Conservation (phyloP, 2,329 filamentous ascomycete genomes). For the Colletotrichum acutatum region DNA sequence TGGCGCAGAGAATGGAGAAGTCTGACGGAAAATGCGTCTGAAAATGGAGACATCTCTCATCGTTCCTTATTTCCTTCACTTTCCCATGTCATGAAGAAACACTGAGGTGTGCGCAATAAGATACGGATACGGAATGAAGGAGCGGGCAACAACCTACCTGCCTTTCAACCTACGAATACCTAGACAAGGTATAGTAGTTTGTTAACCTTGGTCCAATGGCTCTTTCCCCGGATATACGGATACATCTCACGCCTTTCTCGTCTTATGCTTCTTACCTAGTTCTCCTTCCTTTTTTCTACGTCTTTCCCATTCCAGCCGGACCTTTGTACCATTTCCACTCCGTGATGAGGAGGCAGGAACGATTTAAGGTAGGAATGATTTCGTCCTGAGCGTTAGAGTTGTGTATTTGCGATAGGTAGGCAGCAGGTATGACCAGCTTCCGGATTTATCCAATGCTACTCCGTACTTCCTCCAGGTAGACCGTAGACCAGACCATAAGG, state of each 20-base stretch:
- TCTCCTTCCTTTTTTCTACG: too few species aligned
- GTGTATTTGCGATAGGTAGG: too few species aligned
- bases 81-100: constrained; percentile 8
- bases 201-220: background rate
- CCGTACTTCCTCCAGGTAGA: too few species aligned
- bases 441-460: background rate
- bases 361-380: background rate
- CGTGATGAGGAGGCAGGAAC: background rate
- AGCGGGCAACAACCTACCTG: background rate
- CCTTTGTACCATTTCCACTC: background rate
- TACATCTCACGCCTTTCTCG: background rate
- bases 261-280: background rate
- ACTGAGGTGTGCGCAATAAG: too few species aligned
- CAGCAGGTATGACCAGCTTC: background rate
- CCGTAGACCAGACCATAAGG: too few species aligned
- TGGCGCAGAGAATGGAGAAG: constrained; percentile 9
- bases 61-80: background rate
- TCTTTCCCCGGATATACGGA: background rate
- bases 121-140: too few species aligned
- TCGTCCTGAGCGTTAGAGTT: too few species aligned
- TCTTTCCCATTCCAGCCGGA: background rate
- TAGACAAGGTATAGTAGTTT: too few species aligned
- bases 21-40: background rate
- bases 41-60: background rate
- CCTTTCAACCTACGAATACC: too few species aligned